phyloP scores from a whole-genome alignment of 2,329 filamentous ascomycete genomes.

The Trichoderma endophyticum region DNA sequence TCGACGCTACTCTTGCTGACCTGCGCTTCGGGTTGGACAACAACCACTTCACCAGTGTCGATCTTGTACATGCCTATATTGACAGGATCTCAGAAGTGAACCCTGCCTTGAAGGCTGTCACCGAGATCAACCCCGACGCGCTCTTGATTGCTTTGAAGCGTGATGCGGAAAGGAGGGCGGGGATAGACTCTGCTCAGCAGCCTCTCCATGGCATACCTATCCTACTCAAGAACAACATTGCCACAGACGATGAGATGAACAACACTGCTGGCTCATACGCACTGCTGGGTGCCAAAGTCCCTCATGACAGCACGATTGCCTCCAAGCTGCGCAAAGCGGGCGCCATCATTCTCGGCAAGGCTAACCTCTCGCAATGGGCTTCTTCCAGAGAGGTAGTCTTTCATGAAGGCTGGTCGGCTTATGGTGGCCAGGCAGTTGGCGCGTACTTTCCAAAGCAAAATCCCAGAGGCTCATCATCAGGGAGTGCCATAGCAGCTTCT shows the following conservation, averaged over 20 bases:
- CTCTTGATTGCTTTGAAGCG: conserved; percentile 35
- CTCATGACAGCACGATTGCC: conserved; percentile 41
- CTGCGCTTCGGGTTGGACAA: conserved; percentile 22
- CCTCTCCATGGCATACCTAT: conserved; percentile 63
- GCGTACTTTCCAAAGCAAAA: conserved; percentile 61
- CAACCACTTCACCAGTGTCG: conserved; percentile 35
- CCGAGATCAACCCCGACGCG: conserved; percentile 39
- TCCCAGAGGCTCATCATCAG: conserved; percentile 58
- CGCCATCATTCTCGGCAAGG: conserved; percentile 61
- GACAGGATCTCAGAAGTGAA: conserved; percentile 29
- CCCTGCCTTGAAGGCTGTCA: conserved; percentile 25
- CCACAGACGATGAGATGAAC: conserved; percentile 59
- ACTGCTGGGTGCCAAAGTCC: conserved; percentile 55
- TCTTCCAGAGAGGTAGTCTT: conserved; percentile 53
- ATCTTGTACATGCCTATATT: conserved; percentile 34
- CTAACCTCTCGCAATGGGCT: conserved; percentile 61
- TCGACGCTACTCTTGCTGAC: conserved; percentile 25
- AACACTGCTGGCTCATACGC: conserved; percentile 63
- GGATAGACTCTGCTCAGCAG: not conserved
- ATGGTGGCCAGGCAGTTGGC: conserved; percentile 58
- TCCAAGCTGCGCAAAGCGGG: conserved; percentile 57
- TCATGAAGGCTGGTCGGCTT: conserved; percentile 61
- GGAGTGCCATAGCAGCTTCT: conserved; percentile 57
- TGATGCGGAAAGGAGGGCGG: conserved; percentile 28
- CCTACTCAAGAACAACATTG: conserved; percentile 66